Conservation (phyloP, 306 rosid species). For the Gynostemma pentaphyllum region DNA sequence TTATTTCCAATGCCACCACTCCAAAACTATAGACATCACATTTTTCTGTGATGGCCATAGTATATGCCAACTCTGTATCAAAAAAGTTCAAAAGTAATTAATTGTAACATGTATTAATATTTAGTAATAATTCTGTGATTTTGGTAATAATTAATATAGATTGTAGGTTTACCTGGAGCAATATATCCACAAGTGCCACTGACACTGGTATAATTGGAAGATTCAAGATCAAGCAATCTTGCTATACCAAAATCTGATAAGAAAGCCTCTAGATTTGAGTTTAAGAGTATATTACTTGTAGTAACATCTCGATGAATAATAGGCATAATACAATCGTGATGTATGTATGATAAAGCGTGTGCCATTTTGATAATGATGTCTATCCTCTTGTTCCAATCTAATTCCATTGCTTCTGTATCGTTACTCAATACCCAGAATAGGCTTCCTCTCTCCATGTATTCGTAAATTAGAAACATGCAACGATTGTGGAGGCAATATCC, state of each 20-base stretch:
- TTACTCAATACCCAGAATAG: conserved; percentile 14
- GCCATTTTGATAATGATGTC: conserved; percentile 10
- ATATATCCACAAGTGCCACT: conserved; percentile 18
- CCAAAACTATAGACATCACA: conserved; percentile 21
- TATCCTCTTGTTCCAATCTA: conserved; percentile 14
- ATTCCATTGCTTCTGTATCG: conserved; percentile 11
- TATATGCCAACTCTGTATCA: neutral
- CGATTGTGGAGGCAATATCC: conserved; percentile 15
- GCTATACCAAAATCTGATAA: conserved; percentile 21
- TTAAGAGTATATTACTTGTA: conserved; percentile 12
- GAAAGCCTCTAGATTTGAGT: conserved; percentile 15
- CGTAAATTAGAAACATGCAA: conserved; percentile 22
- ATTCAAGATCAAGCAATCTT: conserved; percentile 11
- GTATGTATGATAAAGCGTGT: conserved; percentile 19
- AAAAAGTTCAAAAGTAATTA: neutral
- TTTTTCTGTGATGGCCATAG: conserved; percentile 11
- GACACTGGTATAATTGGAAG: conserved; percentile 3
- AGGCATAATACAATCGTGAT: conserved; percentile 16
- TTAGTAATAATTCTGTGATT: neutral
- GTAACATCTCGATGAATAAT: conserved; percentile 19
- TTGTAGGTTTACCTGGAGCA: conserved; percentile 16
- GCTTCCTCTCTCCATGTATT: conserved; percentile 23
- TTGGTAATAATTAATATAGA: neutral
- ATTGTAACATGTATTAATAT: neutral
- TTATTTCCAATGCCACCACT: conserved; percentile 19